Evolutionary conservation across 2,329 filamentous ascomycete species (phyloP).

Genomic region (Colletotrichum trifolii): DNA sequence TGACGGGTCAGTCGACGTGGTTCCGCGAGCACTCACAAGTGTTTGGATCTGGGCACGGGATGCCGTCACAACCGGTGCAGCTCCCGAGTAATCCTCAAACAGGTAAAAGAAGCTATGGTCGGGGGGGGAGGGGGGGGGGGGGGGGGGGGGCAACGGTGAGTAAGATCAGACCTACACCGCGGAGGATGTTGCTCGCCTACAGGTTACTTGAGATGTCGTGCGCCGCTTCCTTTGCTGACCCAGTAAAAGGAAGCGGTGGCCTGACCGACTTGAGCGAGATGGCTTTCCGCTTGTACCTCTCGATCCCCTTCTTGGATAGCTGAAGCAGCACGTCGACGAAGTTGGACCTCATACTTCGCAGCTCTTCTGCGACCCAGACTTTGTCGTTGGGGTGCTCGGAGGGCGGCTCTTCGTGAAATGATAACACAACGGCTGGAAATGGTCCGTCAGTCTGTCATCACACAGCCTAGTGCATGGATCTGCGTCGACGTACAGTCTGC

Average conservation of each 20-base stretch:
- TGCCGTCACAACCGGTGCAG: constrained; percentile 63
- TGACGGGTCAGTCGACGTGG: not conserved
- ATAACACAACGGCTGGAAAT: constrained; percentile 71
- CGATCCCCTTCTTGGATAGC: constrained; percentile 51
- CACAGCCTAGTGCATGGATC: not conserved
- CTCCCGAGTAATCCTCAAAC: constrained; percentile 74
- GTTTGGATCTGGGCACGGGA: constrained; percentile 59
- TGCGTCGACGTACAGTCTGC: constrained; percentile 63
- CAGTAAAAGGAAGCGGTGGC: constrained; percentile 40
- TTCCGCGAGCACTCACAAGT: constrained; percentile 52
- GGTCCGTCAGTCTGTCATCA: constrained; percentile 36
- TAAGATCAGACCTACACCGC: not conserved
- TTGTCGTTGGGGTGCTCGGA: constrained; percentile 41
- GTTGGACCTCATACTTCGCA: constrained; percentile 51
- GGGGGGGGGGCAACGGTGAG: constrained; percentile 29
- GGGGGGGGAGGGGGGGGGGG: constrained; percentile 46
- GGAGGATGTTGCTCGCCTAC: not conserved
- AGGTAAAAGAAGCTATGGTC: constrained; percentile 71
- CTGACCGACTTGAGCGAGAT: constrained; percentile 56
- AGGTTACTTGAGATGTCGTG: constrained; percentile 31
- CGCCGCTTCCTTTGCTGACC: not conserved
- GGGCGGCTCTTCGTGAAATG: constrained; percentile 70
- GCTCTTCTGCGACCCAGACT: constrained; percentile 43
- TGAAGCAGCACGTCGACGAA: constrained; percentile 52
- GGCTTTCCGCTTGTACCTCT: constrained; percentile 49